Evolutionary conservation across 2,329 filamentous ascomycete species (phyloP), one percentile per base, ranked within the genome.

Genomic region (Madurella mycetomatis): DNA sequence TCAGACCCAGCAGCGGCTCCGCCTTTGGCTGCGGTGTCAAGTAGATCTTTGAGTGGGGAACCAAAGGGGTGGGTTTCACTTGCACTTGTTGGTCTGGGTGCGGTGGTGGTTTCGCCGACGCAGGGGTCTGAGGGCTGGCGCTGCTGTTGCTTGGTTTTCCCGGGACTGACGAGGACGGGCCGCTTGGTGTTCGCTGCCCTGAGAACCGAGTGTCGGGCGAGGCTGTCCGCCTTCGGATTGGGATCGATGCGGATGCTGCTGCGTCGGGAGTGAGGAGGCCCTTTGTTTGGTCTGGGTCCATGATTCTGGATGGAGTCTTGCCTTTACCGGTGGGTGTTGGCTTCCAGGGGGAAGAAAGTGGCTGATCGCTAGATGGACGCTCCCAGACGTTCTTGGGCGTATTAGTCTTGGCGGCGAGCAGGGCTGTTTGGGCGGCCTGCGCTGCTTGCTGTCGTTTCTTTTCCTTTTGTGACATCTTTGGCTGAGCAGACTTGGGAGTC

Each of bases 381-480:
- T 77, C 75, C 75, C 79, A 79, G 1, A 78, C 73, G 17, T 71
- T 70, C 53, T 70, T 71, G 5, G 68, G 66, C 18, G 70, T 64
- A 11, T 63, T 59, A 16, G 56, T 16, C 16, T 53, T 53, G 9
- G 60, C 47, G 1, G 53, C 25, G 16, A 56, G 51, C 17, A 60
- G 13, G 9, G 60, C 54, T 4, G 55, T 55, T 25, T 64, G 62
- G 4, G 59, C 60, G 40, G 56, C 32, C 69, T 71, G 72, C 37
- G 74, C 72, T 19, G 78, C 73, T 64, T 88, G 86, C 63, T 90
- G 83, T 60, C 91, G 83, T 73, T 96, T 97, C 18, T 91, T 85
- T 69, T 96, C 92, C 66, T 94, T 95, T 64, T 97, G 94, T 0
- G 92, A 96, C 61, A 95, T 72, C 67, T 89, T 96, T 0, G 72